These are phyloP conservation scores for Globisporangium emineosum DNA, from an alignment of 352 stramenopile genomes.

Conservation along the genomic window DNA sequence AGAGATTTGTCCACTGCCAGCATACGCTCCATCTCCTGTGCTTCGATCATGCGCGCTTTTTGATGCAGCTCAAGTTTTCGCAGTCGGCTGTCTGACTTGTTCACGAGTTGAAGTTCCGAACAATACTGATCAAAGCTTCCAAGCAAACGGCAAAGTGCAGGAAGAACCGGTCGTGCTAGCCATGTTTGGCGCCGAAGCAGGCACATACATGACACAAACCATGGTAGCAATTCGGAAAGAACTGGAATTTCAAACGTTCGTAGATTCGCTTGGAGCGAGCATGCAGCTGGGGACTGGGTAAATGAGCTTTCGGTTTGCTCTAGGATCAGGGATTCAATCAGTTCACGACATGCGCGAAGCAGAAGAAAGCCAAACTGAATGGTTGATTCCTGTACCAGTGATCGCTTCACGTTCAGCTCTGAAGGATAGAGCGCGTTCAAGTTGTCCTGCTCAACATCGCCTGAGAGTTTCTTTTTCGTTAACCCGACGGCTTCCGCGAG, in stretches of 20 bases:
- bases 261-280: constrained; percentile 30
- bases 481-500: constrained; percentile 71
- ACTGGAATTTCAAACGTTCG: constrained; percentile 44
- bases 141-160: constrained; percentile 59
- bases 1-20: constrained; percentile 45
- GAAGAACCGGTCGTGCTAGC: constrained; percentile 69
- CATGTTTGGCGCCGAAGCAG: constrained; percentile 78
- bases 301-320: constrained; percentile 58
- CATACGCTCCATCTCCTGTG: constrained; percentile 61
- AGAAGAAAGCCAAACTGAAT: constrained; percentile 66
- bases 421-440: neutral
- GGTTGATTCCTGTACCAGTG: constrained; percentile 66
- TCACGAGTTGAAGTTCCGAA: constrained; percentile 57
- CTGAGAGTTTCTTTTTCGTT: constrained; percentile 37
- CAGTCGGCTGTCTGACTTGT: constrained; percentile 60
- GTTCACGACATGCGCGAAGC: constrained; percentile 52
- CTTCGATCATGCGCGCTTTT: constrained; percentile 58
- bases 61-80: constrained; percentile 57
- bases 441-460: constrained; percentile 3
- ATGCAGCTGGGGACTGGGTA: constrained; percentile 21
- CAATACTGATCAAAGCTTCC: constrained; percentile 71
- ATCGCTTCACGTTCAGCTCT: constrained; percentile 23
- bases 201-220: constrained; percentile 77
- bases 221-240: constrained; percentile 65
- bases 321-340: constrained; percentile 41